Percentiles rank a stretch among this genome's conserved stretches.
phyloP scores from a whole-genome alignment of 2,329 filamentous ascomycete genomes.

The Cordyceps tenuipes region DNA sequence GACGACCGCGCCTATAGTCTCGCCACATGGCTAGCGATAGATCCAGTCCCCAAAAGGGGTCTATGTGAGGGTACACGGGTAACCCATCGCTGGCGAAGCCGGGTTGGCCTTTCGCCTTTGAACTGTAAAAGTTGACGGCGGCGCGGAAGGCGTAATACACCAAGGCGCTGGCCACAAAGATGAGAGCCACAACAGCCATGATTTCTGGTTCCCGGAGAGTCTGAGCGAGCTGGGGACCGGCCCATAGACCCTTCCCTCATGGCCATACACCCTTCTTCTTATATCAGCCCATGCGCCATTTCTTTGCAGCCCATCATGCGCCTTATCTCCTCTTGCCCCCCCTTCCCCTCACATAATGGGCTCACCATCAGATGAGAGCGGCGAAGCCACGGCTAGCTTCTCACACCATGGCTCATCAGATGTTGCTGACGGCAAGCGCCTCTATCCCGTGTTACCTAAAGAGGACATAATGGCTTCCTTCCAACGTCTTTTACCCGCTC shows the following conservation, averaged over 20 bases:
- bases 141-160: background rate
- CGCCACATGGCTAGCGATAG: constrained; percentile 7
- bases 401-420: background rate
- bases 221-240: background rate
- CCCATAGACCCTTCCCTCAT: background rate
- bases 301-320: background rate
- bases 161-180: background rate
- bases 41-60: constrained; percentile 3
- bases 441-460: background rate
- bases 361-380: background rate
- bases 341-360: background rate
- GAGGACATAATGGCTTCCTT: background rate
- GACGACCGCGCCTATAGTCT: constrained; percentile 1
- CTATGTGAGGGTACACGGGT: background rate
- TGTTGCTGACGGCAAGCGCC: background rate
- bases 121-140: background rate
- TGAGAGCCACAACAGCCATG: background rate
- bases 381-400: background rate
- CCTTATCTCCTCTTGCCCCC: background rate
- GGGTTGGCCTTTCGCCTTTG: background rate
- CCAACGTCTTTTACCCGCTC: background rate
- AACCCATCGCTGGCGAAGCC: background rate
- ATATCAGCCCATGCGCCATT: background rate
- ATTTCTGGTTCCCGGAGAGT: background rate
- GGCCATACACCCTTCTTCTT: background rate